These are phyloP conservation scores for Nitzschia palea DNA, from an alignment of 108 stramenopile genomes.

Conservation along the genomic window DNA sequence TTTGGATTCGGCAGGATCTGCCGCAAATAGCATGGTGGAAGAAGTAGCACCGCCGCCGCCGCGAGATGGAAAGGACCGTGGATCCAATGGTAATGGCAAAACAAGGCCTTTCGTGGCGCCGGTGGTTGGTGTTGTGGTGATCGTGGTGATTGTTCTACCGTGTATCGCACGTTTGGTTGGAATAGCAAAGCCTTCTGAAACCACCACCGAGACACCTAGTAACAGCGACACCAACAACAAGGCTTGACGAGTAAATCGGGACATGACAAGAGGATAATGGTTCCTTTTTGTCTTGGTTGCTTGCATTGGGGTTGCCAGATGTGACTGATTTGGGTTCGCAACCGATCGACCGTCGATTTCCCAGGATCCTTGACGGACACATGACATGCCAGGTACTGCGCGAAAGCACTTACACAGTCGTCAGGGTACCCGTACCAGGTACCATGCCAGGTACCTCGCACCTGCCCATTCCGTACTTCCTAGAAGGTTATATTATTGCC, in stretches of 20 bases:
- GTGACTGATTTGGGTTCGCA: no score
- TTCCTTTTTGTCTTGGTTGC: no score
- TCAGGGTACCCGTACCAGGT: no score
- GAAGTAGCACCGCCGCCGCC: neutral
- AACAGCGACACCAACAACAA: neutral
- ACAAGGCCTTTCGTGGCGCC: neutral
- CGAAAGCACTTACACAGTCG: no score
- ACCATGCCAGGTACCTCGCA: no score
- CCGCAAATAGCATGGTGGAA: neutral
- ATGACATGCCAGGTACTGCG: no score
- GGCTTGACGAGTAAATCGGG: neutral
- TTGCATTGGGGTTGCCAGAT: no score
- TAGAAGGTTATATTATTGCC: no score
- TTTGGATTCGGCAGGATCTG: neutral
- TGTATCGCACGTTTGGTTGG: neutral
- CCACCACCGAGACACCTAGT: slow-evolving; percentile 8
- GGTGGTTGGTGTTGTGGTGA: slow-evolving; percentile 3
- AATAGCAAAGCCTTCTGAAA: slow-evolving; percentile 8
- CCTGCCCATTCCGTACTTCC: no score
- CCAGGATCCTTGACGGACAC: no score
- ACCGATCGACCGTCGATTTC: no score
- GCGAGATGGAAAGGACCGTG: neutral
- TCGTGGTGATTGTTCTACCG: neutral
- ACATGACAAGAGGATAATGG: neutral
- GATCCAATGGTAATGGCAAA: neutral